Conservation (phyloP, 116 monocot species). For the Trichopus zeylanicus region DNA sequence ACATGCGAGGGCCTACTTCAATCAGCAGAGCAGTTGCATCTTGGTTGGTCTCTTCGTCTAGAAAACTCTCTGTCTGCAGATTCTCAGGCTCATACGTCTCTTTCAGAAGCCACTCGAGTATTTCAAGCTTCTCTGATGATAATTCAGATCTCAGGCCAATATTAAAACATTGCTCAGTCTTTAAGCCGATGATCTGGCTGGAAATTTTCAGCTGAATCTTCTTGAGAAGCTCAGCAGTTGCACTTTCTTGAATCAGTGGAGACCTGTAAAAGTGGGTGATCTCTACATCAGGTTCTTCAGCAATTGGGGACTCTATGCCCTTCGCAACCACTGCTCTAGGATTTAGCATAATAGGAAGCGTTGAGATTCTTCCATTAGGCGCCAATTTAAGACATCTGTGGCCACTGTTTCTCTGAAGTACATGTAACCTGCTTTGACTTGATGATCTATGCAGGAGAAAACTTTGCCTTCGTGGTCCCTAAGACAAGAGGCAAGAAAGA, state of each 20-base stretch:
- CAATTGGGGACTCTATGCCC: not conserved
- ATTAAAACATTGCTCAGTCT: slow-evolving; percentile 1
- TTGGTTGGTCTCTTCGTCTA: slow-evolving; percentile 25
- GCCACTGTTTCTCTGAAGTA: not conserved
- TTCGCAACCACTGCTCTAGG: not conserved
- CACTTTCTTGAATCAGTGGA: slow-evolving; percentile 50
- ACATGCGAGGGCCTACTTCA: slow-evolving; percentile 87
- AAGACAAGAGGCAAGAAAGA: not conserved
- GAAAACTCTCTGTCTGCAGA: slow-evolving; percentile 49
- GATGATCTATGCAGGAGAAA: not conserved
- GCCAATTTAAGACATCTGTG: not conserved
- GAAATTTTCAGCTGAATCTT: slow-evolving; percentile 36
- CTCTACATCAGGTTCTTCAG: slow-evolving; percentile 4
- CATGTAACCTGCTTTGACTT: not conserved
- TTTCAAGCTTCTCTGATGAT: not conserved
- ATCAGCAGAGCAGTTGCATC: slow-evolving; percentile 28
- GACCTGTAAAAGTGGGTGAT: slow-evolving; percentile 69
- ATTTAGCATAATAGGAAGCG: not conserved
- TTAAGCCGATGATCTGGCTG: slow-evolving; percentile 18
- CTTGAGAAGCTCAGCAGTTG: not conserved
- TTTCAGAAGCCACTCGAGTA: slow-evolving; percentile 50
- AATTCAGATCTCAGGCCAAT: not conserved
- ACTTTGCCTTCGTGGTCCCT: not conserved
- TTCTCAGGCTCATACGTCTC: slow-evolving; percentile 95
- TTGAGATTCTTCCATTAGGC: not conserved